Evolutionary conservation across 2,329 filamentous ascomycete species (phyloP).

Genomic region (Metarhizium guizhouense): DNA sequence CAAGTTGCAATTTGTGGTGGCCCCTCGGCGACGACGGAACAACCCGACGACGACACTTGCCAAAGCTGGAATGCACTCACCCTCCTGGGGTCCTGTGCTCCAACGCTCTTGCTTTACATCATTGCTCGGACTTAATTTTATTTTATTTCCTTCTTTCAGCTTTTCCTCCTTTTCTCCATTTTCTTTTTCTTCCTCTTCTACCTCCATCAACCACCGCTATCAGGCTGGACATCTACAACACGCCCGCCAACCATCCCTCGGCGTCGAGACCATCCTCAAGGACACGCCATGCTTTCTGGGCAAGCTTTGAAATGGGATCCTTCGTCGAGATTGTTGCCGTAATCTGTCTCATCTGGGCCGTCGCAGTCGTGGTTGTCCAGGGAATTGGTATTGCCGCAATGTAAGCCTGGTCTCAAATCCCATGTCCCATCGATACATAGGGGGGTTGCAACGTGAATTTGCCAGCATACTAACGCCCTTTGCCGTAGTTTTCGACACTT

Average conservation of each 20-base stretch:
- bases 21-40: not conserved
- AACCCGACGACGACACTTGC: not conserved
- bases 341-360: conserved; percentile 43
- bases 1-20: too few relatives aligned
- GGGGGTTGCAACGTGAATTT: not conserved
- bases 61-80: not conserved
- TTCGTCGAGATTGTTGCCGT: conserved; percentile 32
- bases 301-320: conserved; percentile 16
- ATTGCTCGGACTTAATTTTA: not conserved
- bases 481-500: conserved; percentile 40
- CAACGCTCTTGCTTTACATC: not conserved
- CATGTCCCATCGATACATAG: not conserved
- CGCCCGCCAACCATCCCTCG: not conserved
- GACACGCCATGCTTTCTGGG: conserved; percentile 5
- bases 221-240: not conserved
- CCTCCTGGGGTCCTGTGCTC: not conserved
- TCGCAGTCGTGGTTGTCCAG: conserved; percentile 44
- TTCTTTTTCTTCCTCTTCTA: not conserved
- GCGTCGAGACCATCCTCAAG: not conserved
- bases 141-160: not conserved
- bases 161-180: not conserved
- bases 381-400: conserved; percentile 46
- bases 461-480: not conserved
- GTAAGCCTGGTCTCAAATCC: conserved; percentile 28
- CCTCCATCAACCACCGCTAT: not conserved